These are phyloP conservation scores for Suzukiozyma palmioleophila DNA, from an alignment of 1,139 yeast genomes.

Conservation along the genomic window DNA sequence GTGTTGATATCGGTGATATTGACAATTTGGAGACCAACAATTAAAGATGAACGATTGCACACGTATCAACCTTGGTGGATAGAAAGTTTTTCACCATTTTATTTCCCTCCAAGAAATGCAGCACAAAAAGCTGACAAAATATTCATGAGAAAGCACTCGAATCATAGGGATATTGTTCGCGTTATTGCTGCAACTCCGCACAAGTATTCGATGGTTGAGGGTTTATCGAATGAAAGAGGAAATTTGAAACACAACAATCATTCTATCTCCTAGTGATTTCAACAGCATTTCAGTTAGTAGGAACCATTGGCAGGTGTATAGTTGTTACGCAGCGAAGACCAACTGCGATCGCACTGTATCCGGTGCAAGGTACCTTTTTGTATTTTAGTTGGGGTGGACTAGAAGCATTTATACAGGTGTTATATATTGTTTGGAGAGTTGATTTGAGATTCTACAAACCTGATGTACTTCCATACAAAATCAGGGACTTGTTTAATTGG, in stretches of 20 bases:
- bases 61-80: constrained; percentile 49
- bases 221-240: constrained; percentile 39
- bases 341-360: constrained; percentile 16
- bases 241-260: constrained; percentile 43
- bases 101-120: constrained; percentile 36
- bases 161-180: constrained; percentile 47
- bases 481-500: too few species aligned
- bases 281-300: constrained; percentile 29
- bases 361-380: constrained; percentile 26
- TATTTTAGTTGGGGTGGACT: constrained; percentile 38
- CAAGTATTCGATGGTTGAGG: constrained; percentile 38
- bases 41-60: constrained; percentile 38
- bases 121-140: constrained; percentile 39
- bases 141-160: constrained; percentile 44
- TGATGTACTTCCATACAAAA: constrained; percentile 35
- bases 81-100: constrained; percentile 38
- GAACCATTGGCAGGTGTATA: constrained; percentile 29
- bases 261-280: constrained; percentile 27
- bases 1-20: constrained; percentile 33
- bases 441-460: constrained; percentile 46
- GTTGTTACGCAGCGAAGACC: constrained; percentile 27
- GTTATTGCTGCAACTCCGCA: constrained; percentile 45
- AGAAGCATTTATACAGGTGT: constrained; percentile 30
- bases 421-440: constrained; percentile 40
- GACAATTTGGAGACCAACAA: constrained; percentile 33